Evolutionary conservation across 1,284 basidiomycete species (phyloP), one percentile per base, ranked within the genome.

Genomic region (Malassezia sympodialis): DNA sequence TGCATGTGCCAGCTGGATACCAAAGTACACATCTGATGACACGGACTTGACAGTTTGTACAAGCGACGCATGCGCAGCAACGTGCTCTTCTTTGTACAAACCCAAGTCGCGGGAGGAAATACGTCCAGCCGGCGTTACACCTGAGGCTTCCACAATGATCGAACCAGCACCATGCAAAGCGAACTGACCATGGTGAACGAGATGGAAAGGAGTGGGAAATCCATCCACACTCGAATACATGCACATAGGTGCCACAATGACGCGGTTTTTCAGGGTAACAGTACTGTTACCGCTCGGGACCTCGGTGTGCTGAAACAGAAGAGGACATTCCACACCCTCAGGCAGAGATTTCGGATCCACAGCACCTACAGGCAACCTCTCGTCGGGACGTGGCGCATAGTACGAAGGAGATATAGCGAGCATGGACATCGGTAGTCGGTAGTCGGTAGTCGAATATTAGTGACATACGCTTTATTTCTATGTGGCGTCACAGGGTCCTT

Each of bases 1-100:
- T 0, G 85, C 85, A 71, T 88, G 88, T 0, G 82, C 82, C 14
- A 91, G 80, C 73, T 91, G 88, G 47, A 91, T 81, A 8, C 82
- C 88, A 19, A 89, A 82, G 10, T 43, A 82, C 78, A 49, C 80
- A 79, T 62, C 87, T 82, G 1, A 82, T 80, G 71, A 55, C 41
- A 73, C 61, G 24, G 60, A 57, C 53, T 89, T 86, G 21, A 84
- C 82, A 56, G 86, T 87, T 39, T 84, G 80, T 59, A 87, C 83
- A 57, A 90, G 80, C 31, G 82, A 78, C 66, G 83, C 81, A 51
- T 87, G 78, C 0, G 82, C 79, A 3, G 77, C 79, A 42, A 85
- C 82, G 48, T 91, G 88, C 2, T 79, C 79, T 68, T 88, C 86
- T 6, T 79, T 78, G 86, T 86, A 90, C 41, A 88, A 76, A 0